These are phyloP conservation scores for Diplodia intermedia DNA, from an alignment of 2,329 filamentous ascomycete genomes.

Conservation along the genomic window DNA sequence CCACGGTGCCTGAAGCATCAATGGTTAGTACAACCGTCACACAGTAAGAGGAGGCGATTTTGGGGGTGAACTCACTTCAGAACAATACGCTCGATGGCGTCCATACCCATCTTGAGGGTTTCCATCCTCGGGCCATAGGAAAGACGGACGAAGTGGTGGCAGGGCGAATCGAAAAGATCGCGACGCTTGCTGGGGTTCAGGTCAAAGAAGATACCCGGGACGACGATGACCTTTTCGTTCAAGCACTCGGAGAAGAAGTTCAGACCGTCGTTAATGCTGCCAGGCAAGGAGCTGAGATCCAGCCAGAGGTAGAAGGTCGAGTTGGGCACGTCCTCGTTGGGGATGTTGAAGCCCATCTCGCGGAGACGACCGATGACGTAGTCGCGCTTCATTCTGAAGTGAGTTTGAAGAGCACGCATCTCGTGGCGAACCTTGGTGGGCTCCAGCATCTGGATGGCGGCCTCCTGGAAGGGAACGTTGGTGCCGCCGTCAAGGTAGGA, in stretches of 20 bases:
- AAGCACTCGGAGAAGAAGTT: constrained; percentile 97
- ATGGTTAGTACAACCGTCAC: background rate
- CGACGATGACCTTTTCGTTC: constrained; percentile 93
- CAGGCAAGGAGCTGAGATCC: constrained; percentile 69
- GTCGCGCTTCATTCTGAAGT: constrained; percentile 94
- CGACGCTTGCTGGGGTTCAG: constrained; percentile 87
- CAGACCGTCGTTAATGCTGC: constrained; percentile 86
- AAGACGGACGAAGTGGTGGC: constrained; percentile 65
- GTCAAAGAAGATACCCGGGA: constrained; percentile 98
- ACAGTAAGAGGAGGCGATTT: background rate
- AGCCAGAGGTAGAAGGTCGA: constrained; percentile 94
- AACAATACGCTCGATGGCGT: constrained; percentile 50
- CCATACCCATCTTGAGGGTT: constrained; percentile 49
- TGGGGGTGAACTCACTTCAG: constrained; percentile 45
- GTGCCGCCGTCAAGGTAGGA: constrained; percentile 94
- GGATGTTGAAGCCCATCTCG: constrained; percentile 84
- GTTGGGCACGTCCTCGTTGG: constrained; percentile 80
- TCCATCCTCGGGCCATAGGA: constrained; percentile 53
- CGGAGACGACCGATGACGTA: constrained; percentile 81
- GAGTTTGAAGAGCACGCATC: constrained; percentile 86
- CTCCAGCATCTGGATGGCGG: constrained; percentile 91
- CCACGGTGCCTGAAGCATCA: constrained; percentile 16
- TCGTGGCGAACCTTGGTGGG: constrained; percentile 79
- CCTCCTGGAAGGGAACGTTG: constrained; percentile 95
- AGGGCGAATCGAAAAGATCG: constrained; percentile 92